Evolutionary conservation across 2,329 filamentous ascomycete species (phyloP), one percentile per base, ranked within the genome.

Genomic region (Sarocladium oryzae): DNA sequence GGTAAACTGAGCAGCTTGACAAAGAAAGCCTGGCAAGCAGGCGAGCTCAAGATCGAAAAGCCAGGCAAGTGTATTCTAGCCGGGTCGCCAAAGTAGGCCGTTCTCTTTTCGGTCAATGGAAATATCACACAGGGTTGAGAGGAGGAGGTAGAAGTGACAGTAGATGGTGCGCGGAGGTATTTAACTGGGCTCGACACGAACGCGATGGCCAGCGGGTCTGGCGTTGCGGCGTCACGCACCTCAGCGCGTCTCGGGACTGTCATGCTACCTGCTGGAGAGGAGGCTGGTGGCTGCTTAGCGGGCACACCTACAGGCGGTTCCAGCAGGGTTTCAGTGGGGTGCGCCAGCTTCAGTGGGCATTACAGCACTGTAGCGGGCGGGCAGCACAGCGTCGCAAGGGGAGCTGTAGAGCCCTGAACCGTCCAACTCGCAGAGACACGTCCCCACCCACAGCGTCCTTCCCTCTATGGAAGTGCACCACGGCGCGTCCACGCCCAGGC

Each of bases 181-280:
- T 48, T 48, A 48, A 48, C 43, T 48, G 43, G 43, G 43, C 43
- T 48, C 20, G 43, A 48, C 43, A 48, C 43, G 43, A 48, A 48
- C 43, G 43, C 43, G 43, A 48, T 48, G 43, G 43, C 15, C 43
- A 48, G 43, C 43, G 43, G 43, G 43, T 48, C 43, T 21, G 28
- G 5, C 21, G 43, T n/a, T 30, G 28, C 28, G 26, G 43, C 43
- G 43, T 48, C 43, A 48, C 43, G 43, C 40, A 45, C 9, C 40
- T 28, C 40, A 45, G 43, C 43, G 43, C 43, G 43, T 48, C 43
- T 48, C n/a, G 36, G 18, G 16, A 21, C 43, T 33, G 43, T 45
- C 21, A 30, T 20, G 37, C 11, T n/a, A 15, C n/a, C 40, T 21
- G n/a, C 40, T 43, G 43, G 4, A 33, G 43, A 20, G 43, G 43